Conservation (phyloP, 306 rosid genomes). For the Dryas alaskensis region DNA sequence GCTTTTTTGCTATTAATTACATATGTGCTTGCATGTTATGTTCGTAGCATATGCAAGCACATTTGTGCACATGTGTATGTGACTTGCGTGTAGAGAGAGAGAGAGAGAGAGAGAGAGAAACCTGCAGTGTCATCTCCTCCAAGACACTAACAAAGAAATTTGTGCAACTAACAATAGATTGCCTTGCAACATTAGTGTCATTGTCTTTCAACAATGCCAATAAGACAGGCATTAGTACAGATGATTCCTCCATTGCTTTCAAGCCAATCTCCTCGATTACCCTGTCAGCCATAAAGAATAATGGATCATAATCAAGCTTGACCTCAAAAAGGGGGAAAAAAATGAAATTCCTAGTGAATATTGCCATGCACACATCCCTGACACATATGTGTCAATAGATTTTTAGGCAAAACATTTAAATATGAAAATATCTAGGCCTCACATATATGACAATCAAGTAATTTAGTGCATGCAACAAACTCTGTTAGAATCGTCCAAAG, state of each 20-base stretch:
- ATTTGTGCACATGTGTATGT: not conserved
- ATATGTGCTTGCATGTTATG: not conserved
- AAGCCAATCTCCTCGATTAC: conserved; percentile 79
- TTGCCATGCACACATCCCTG: not conserved
- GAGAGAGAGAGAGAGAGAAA: conserved; percentile 29
- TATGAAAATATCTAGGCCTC: no score
- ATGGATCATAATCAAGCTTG: not conserved
- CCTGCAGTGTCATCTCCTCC: conserved; percentile 85
- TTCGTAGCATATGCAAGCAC: not conserved
- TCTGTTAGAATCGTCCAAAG: not conserved
- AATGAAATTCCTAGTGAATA: no score
- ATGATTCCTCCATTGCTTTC: conserved; percentile 66
- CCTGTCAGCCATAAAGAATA: conserved; percentile 42
- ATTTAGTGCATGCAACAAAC: not conserved
- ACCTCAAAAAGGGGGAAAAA: not conserved
- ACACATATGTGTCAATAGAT: not conserved
- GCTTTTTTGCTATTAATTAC: not conserved
- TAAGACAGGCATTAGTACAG: conserved; percentile 55
- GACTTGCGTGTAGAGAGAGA: not conserved
- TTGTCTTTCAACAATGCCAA: conserved; percentile 62
- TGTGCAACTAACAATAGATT: conserved; percentile 68
- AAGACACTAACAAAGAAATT: conserved; percentile 55
- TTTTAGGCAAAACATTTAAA: no score
- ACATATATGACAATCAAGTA: not conserved
- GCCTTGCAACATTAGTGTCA: conserved; percentile 51